Evolutionary conservation across 202 grass and related monocot species (phyloP), one percentile per base, ranked within the genome.

Genomic region (Zizania palustris): DNA sequence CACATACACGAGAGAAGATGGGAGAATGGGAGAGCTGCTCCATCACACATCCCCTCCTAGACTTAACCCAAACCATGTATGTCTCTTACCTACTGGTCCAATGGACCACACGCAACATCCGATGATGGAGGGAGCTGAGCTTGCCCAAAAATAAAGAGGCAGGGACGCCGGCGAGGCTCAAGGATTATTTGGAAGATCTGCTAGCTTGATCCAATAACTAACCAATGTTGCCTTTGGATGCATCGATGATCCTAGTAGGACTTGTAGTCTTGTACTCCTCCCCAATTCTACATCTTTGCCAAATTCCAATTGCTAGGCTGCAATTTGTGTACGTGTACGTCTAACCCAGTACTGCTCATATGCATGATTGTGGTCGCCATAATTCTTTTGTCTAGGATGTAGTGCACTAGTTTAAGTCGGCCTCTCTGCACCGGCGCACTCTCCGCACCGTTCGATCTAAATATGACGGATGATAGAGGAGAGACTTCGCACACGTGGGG

Each of bases 71-170:
- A 88, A 88, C 82, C 67, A 77, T 85, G 59, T 75, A 85, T 85
- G 66, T 80, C 36, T 72, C 86, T 28, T 82, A 85, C 82, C 86
- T 77, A 75, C 86, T 63, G 72, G 86, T 75, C 70, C 61, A 60
- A 37, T 71, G 86, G 76, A 71, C 81, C 76, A 80, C 81, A 43
- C 28, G 48, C 38, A 19, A 56, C 16, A 11, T 5, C 81, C 45
- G 9, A 48, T 71, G 28, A 28, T 28, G n/a, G n/a, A n/a, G n/a
- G n/a, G n/a, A n/a, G n/a, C n/a, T n/a, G n/a, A n/a, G n/a, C n/a
- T n/a, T n/a, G n/a, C 71, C 86, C 81, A 76, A 62, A 88, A 81
- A 77, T 84, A 84, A 72, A 81, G 81, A 55, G 80, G 85, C 79
- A 79, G 68, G 78, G 36, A 53, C n/a, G n/a, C n/a, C n/a, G 50